Evolutionary conservation across 2,329 filamentous ascomycete genomes (phyloP).

Genomic region (Didymella keratinophila): DNA sequence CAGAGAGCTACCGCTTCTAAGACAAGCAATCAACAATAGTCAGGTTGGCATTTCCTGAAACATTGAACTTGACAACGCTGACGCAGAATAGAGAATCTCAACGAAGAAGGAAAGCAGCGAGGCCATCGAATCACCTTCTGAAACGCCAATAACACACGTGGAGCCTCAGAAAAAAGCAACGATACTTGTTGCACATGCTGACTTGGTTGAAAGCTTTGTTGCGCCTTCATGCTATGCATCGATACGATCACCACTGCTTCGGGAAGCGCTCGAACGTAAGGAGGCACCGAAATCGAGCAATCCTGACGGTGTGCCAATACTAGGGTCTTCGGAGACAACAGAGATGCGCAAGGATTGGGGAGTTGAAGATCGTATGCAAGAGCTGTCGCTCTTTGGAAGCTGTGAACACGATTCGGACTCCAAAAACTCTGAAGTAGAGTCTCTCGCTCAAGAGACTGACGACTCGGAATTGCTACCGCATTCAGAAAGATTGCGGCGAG

Average conservation of each 20-base stretch:
- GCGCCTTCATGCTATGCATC: background rate
- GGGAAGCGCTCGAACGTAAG: background rate
- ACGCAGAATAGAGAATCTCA: background rate
- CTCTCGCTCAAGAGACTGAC: background rate
- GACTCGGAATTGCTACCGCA: background rate
- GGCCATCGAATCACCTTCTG: too few species aligned
- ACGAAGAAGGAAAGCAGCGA: background rate
- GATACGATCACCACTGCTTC: background rate
- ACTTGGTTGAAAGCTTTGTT: background rate
- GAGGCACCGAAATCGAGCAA: background rate
- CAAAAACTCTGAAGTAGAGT: too few species aligned
- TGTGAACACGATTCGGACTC: background rate
- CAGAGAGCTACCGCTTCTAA: background rate
- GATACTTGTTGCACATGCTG: background rate
- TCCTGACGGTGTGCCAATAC: background rate
- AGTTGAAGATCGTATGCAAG: background rate
- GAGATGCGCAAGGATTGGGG: background rate
- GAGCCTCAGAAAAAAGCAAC: background rate
- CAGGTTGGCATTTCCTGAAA: background rate
- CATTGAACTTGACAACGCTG: background rate
- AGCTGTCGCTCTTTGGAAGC: background rate
- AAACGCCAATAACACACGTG: background rate
- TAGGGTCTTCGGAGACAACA: background rate
- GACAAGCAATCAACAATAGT: background rate
- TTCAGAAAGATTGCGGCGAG: background rate